Conservation (phyloP, 768 basidiomycete genomes). For the Russula virescens region DNA sequence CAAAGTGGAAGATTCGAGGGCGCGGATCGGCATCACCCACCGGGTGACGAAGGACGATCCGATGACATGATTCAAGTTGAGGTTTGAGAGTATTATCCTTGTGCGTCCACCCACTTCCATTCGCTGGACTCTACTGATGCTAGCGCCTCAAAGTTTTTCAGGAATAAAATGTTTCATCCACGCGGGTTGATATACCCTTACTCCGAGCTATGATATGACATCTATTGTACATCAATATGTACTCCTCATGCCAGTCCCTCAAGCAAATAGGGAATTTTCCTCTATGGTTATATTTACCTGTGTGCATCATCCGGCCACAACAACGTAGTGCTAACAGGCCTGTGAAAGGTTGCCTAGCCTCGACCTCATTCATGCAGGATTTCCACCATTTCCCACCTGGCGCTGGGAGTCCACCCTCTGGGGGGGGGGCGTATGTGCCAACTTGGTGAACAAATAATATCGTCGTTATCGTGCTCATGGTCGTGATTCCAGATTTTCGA, state of each 20-base stretch:
- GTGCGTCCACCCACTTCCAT: slow-evolving; percentile 41
- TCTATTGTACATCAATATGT: slow-evolving; percentile 1
- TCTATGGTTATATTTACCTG: neutral
- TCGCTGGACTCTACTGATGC: neutral
- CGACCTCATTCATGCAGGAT: too few relatives aligned
- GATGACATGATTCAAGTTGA: slow-evolving; percentile 98
- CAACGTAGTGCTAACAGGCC: neutral
- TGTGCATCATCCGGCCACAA: too few relatives aligned
- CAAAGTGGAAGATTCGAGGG: slow-evolving; percentile 84
- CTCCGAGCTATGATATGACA: slow-evolving; percentile 3
- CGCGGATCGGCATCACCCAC: slow-evolving; percentile 82
- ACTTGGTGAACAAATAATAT: too few relatives aligned
- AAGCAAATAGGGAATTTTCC: neutral
- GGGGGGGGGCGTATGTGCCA: too few relatives aligned
- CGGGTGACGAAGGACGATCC: slow-evolving; percentile 42
- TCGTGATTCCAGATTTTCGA: too few relatives aligned
- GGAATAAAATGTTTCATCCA: neutral
- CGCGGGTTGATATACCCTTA: neutral
- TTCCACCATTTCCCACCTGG: too few relatives aligned
- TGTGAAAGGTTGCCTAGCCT: too few relatives aligned
- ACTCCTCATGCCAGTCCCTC: neutral
- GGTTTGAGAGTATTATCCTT: slow-evolving; percentile 96
- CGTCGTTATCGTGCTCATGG: too few relatives aligned
- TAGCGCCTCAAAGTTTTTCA: neutral
- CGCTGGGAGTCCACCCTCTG: too few relatives aligned